These are phyloP conservation scores for Aulographum hederae DNA, from an alignment of 2,329 filamentous ascomycete species.

Conservation along the genomic window DNA sequence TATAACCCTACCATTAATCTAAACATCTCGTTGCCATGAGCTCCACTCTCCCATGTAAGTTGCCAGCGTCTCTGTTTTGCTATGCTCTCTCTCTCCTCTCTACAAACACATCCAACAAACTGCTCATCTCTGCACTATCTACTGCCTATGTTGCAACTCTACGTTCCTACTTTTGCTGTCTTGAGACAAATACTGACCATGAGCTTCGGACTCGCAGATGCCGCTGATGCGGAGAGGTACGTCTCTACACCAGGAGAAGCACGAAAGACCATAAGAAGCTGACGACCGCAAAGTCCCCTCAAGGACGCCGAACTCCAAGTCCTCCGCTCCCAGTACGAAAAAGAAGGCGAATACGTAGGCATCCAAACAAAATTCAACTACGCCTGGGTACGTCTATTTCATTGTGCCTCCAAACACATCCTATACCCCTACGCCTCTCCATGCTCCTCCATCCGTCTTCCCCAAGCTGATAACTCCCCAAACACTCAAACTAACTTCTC, in stretches of 20 bases:
- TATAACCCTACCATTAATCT: too few species aligned
- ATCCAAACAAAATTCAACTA: slow-evolving; percentile 99
- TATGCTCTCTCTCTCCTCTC: too few species aligned
- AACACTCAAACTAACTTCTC: slow-evolving; percentile 1
- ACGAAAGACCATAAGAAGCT: slow-evolving; percentile 1
- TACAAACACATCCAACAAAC: too few species aligned
- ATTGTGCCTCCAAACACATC: slow-evolving; percentile 1
- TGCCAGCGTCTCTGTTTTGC: too few species aligned
- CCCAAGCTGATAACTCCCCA: background rate
- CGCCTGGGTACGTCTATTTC: slow-evolving; percentile 56
- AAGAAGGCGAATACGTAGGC: slow-evolving; percentile 91
- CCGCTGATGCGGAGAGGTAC: slow-evolving; percentile 90
- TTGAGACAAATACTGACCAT: too few species aligned
- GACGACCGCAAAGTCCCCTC: slow-evolving; percentile 43
- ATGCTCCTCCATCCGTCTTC: background rate
- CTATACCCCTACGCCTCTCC: slow-evolving; percentile 1
- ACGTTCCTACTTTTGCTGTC: too few species aligned
- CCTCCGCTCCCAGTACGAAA: slow-evolving; percentile 84
- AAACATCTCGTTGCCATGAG: too few species aligned
- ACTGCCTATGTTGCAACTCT: too few species aligned
- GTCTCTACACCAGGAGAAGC: background rate
- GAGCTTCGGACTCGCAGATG: slow-evolving; percentile 48
- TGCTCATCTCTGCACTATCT: too few species aligned
- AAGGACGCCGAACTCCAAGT: slow-evolving; percentile 87
- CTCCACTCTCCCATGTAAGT: too few species aligned